Evolutionary conservation across 2,329 filamentous ascomycete species (phyloP).

Genomic region (Aspergillus carbonarius): DNA sequence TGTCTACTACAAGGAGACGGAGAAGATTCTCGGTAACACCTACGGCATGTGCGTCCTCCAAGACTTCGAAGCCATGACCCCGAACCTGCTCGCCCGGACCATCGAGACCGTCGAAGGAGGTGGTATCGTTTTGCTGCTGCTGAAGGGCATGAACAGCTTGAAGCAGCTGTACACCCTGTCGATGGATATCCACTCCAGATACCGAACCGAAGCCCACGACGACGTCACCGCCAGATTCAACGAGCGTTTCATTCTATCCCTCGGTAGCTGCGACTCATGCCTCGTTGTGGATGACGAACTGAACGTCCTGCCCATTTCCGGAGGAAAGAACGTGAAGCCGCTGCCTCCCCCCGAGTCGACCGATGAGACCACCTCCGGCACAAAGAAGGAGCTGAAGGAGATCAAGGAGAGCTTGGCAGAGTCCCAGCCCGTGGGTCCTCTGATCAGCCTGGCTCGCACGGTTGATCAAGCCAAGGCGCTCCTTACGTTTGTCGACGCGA

Average conservation of each 20-base stretch:
- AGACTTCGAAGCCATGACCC: slow-evolving; percentile 96
- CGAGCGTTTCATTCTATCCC: slow-evolving; percentile 90
- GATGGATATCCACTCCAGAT: slow-evolving; percentile 97
- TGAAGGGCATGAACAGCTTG: slow-evolving; percentile 96
- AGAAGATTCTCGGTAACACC: slow-evolving; percentile 96
- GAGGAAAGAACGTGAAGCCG: slow-evolving; percentile 82
- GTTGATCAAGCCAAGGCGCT: slow-evolving; percentile 95
- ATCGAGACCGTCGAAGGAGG: slow-evolving; percentile 98
- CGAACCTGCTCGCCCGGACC: slow-evolving; percentile 91
- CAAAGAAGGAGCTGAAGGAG: slow-evolving; percentile 72
- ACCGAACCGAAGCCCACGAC: slow-evolving; percentile 91
- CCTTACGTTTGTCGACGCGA: slow-evolving; percentile 94
- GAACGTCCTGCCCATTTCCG: slow-evolving; percentile 95
- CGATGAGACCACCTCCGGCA: slow-evolving; percentile 67
- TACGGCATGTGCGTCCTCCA: slow-evolving; percentile 98
- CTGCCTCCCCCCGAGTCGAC: slow-evolving; percentile 75
- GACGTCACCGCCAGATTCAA: slow-evolving; percentile 97
- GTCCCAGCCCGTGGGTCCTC: slow-evolving; percentile 77
- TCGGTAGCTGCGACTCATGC: slow-evolving; percentile 93
- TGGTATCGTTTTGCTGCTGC: slow-evolving; percentile 80
- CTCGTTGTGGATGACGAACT: slow-evolving; percentile 96
- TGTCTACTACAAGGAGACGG: slow-evolving; percentile 99
- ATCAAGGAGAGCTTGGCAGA: slow-evolving; percentile 88
- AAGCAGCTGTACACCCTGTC: slow-evolving; percentile 95
- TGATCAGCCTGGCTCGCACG: slow-evolving; percentile 83